A percentile compares a stretch with the other conserved stretches of the same genome.
Evolutionary conservation across 176 grass and related monocot genomes (phyloP).

Genomic region (Tuctoria greenei): DNA sequence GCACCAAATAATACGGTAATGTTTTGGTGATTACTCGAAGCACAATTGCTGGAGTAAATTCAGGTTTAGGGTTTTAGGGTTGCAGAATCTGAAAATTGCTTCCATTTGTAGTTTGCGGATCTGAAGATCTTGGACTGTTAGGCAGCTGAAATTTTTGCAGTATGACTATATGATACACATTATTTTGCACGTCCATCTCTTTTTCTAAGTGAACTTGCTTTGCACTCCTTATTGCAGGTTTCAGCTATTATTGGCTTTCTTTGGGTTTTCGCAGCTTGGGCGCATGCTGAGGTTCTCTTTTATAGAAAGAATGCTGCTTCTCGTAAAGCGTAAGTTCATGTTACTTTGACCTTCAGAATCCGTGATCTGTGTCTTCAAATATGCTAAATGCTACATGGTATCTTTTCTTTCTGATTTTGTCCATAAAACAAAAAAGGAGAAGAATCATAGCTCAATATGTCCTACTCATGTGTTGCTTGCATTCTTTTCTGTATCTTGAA

Average conservation of each 20-base stretch:
- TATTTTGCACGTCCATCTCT: neutral
- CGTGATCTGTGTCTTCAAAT: neutral
- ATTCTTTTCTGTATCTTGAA: conserved; percentile 10
- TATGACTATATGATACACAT: neutral
- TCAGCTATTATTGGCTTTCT: conserved; percentile 77
- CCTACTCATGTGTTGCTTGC: neutral
- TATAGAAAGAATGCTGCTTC: conserved; percentile 62
- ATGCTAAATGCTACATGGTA: neutral
- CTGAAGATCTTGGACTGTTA: conserved; percentile 8
- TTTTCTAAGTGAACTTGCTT: conserved; percentile 26
- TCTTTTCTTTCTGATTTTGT: neutral
- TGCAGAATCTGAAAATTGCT: conserved; percentile 1
- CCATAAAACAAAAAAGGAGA: neutral
- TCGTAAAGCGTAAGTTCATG: conserved; percentile 68
- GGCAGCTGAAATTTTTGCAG: neutral
- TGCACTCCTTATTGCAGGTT: conserved; percentile 47
- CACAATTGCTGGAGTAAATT: neutral
- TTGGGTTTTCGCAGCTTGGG: conserved; percentile 75
- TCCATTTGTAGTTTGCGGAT: neutral
- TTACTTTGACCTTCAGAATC: conserved; percentile 14
- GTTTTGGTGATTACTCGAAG: neutral
- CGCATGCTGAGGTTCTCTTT: conserved; percentile 66
- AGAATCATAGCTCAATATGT: conserved; percentile 8
- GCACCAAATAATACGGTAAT: neutral
- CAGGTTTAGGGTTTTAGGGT: conserved; percentile 25